phyloP scores from a whole-genome alignment of 495 filamentous ascomycete genomes.

The Xanthoparmelia taractica region DNA sequence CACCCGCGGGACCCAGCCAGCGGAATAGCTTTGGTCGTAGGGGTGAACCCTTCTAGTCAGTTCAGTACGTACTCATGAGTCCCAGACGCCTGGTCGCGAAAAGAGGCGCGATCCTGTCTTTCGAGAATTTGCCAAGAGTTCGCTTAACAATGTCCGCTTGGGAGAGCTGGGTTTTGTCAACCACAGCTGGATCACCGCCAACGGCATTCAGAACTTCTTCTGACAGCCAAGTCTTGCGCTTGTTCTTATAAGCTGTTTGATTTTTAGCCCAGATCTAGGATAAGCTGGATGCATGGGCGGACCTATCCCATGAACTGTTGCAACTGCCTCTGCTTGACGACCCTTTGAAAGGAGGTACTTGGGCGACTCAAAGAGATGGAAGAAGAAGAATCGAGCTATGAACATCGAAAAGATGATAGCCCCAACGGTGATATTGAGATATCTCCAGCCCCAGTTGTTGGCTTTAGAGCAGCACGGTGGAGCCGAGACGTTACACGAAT shows the following conservation, averaged over 20 bases:
- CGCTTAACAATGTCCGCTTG: constrained; percentile 41
- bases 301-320: constrained; percentile 52
- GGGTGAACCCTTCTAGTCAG: too few relatives aligned
- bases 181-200: constrained; percentile 39
- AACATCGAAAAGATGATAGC: constrained; percentile 65
- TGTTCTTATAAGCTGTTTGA: constrained; percentile 45
- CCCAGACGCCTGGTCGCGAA: constrained; percentile 42
- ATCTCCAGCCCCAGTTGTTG: constrained; percentile 78
- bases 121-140: constrained; percentile 49
- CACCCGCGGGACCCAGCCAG: too few relatives aligned
- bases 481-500: constrained; percentile 33
- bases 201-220: constrained; percentile 48
- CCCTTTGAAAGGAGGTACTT: constrained; percentile 71
- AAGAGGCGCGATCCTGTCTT: constrained; percentile 45
- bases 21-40: too few relatives aligned
- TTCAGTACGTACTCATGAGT: constrained; percentile 14
- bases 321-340: constrained; percentile 63
- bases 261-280: background rate
- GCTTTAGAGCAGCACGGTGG: constrained; percentile 45
- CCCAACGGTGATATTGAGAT: constrained; percentile 62
- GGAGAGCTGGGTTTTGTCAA: constrained; percentile 33
- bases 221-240: constrained; percentile 45
- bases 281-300: background rate
- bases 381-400: constrained; percentile 62
- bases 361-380: constrained; percentile 73